Percentiles rank a stretch among this genome's conserved stretches.
Evolutionary conservation across 2,329 filamentous ascomycete species (phyloP).

Genomic region (Pestalotiopsis sp.): DNA sequence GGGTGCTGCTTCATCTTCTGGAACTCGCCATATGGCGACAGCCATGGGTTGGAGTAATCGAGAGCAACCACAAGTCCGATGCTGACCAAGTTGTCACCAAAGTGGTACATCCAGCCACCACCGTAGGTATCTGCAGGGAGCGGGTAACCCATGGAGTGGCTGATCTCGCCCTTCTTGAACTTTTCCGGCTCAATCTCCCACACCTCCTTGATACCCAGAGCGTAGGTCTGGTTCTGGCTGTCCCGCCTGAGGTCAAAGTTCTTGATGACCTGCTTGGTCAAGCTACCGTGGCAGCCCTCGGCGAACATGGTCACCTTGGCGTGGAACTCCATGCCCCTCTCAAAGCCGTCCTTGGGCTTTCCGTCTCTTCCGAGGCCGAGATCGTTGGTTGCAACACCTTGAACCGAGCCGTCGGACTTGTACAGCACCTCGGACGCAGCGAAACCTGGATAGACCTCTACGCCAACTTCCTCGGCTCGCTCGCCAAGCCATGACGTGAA

Average conservation of each 20-base stretch:
- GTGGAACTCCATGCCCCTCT: conserved; percentile 98
- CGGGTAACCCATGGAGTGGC: conserved; percentile 92
- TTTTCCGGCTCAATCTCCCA: conserved; percentile 96
- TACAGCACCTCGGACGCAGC: conserved; percentile 93
- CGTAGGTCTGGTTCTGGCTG: conserved; percentile 94
- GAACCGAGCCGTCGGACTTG: conserved; percentile 81
- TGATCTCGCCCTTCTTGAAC: conserved; percentile 82
- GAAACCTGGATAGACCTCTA: conserved; percentile 96
- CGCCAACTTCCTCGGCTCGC: conserved; percentile 92
- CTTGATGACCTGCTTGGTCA: conserved; percentile 93
- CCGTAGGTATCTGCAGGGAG: conserved; percentile 88
- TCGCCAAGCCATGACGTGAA: conserved; percentile 96
- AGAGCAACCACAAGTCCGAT: conserved; percentile 90
- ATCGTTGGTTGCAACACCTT: conserved; percentile 95
- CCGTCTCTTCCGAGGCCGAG: conserved; percentile 82
- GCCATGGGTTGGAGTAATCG: conserved; percentile 95
- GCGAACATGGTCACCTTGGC: conserved; percentile 88
- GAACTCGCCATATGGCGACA: conserved; percentile 94
- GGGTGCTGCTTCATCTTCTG: conserved; percentile 99
- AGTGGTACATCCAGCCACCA: conserved; percentile 99
- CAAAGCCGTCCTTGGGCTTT: conserved; percentile 85
- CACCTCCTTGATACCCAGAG: conserved; percentile 91
- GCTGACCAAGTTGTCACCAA: conserved; percentile 94
- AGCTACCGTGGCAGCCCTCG: conserved; percentile 93
- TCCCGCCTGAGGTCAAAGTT: conserved; percentile 90